Evolutionary conservation across 768 basidiomycete species (phyloP).

Genomic region (Leccinum boreale): DNA sequence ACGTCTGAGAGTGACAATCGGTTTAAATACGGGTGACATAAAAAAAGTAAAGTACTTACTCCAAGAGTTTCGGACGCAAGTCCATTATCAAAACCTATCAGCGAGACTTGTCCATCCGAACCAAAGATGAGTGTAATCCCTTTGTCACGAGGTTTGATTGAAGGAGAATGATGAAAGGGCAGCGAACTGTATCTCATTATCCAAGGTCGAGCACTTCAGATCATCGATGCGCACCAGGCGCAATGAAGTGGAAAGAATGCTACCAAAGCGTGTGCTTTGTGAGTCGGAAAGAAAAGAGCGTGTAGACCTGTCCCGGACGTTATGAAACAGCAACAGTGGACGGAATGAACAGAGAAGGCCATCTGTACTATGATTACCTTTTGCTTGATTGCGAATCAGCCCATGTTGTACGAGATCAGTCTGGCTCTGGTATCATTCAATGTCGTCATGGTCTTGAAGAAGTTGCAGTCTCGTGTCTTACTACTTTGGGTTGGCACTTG

Average conservation of each 20-base stretch:
- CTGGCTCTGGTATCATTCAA: not conserved
- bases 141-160: slow-evolving; percentile 15
- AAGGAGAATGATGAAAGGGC: slow-evolving; percentile 6
- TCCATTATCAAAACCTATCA: slow-evolving; percentile 17
- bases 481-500: not conserved
- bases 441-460: not conserved
- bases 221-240: slow-evolving; percentile 32
- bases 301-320: not conserved
- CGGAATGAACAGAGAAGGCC: not conserved
- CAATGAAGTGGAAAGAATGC: slow-evolving; percentile 9
- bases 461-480: too few species aligned
- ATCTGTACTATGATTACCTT: not conserved
- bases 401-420: slow-evolving; percentile 7
- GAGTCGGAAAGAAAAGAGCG: not conserved
- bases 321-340: not conserved
- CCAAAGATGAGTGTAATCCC: slow-evolving; percentile 26
- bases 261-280: slow-evolving; percentile 14
- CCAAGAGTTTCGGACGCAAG: not conserved
- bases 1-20: slow-evolving; percentile 9
- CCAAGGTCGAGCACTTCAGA: slow-evolving; percentile 6
- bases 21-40: not conserved
- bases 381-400: slow-evolving; percentile 10
- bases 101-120: slow-evolving; percentile 26
- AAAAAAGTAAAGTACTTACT: slow-evolving; percentile 4
- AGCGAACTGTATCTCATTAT: slow-evolving; percentile 19